Evolutionary conservation across 139 green algal genomes (phyloP).

Genomic region (Chlorella sp.): DNA sequence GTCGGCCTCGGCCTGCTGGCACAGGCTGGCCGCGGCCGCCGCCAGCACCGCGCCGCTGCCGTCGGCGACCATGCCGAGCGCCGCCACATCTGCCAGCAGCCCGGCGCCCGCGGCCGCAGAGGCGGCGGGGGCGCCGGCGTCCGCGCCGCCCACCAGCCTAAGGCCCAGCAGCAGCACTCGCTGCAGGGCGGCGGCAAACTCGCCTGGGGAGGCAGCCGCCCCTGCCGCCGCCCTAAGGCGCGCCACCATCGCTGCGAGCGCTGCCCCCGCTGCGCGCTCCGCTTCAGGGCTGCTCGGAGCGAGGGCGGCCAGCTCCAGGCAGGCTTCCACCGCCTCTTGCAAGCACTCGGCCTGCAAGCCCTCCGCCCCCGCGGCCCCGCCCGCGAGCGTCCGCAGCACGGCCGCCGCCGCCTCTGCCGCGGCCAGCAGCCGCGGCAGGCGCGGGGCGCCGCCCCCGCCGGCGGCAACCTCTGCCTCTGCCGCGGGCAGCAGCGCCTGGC

Average conservation of each 20-base stretch:
- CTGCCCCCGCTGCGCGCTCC: neutral
- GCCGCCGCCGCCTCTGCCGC: constrained; percentile 4
- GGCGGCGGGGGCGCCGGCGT: too few species aligned
- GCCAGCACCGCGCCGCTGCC: too few species aligned
- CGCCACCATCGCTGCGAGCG: neutral
- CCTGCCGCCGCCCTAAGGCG: neutral
- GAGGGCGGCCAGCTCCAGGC: neutral
- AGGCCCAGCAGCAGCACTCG: neutral
- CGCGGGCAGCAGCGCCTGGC: neutral
- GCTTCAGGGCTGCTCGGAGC: neutral
- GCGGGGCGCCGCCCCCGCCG: neutral
- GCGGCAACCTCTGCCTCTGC: neutral
- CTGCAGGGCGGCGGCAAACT: constrained; percentile 4
- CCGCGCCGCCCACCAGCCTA: neutral
- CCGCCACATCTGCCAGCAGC: too few species aligned
- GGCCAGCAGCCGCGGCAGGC: neutral
- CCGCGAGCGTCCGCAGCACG: constrained; percentile 13
- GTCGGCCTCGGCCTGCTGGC: neutral
- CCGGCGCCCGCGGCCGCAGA: too few species aligned
- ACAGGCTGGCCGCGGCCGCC: neutral
- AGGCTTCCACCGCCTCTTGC: neutral
- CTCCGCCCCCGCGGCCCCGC: neutral
- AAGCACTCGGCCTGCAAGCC: neutral
- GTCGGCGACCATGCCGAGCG: too few species aligned
- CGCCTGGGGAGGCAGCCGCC: neutral